Base-by-base conservation (phyloP, 495 filamentous ascomycete species). In the Daldinia grandis region DNA sequence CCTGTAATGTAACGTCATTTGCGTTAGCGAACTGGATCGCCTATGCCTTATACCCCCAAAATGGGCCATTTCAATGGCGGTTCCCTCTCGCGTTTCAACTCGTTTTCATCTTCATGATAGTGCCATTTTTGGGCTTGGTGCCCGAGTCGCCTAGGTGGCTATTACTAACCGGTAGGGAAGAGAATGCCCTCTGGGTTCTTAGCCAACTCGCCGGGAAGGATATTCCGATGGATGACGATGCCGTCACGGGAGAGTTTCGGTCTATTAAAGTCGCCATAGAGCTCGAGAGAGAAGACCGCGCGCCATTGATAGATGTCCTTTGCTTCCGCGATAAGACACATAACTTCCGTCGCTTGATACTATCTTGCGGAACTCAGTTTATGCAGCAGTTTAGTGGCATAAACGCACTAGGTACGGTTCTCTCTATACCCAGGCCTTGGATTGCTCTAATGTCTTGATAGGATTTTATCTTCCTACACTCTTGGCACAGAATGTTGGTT, bases 11-110 rank as follows among this genome's bases (percentile, higher is more conserved):
- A 10, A 55, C 71, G 0, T 69, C 65, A 31, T 74, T 71, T 27
- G 54, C 71, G 24, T 58, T 79, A 21, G 79, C 80, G 7, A 82
- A 81, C 67, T 81, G 80, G 74, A 76, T 83, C 42, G 79, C 76
- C 19, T 83, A 82, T 50, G 78, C 68, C 27, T 60, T 81, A 4
- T 81, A 76, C 27, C 78, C 75, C 38, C 69, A 64, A 21, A 31
- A 51, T 3, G 81, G 75, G 1, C 68, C 76, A 19, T 76, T 80
- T 5, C 81, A 84, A 69, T 87, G 85, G 85, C 75, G 85, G 0
- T 81, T 86, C 57, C 85, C 85, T n/a, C 71, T 87, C 17, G 79
- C 76, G 0, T 82, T 87, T 35, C 85, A 86, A 70, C 75, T 84
- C 12, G 66, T 86, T 12, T 81, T 83, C 61, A 76, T 79, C 27